phyloP scores from a whole-genome alignment of 31 red algal species.

The Endocladia muricata region DNA sequence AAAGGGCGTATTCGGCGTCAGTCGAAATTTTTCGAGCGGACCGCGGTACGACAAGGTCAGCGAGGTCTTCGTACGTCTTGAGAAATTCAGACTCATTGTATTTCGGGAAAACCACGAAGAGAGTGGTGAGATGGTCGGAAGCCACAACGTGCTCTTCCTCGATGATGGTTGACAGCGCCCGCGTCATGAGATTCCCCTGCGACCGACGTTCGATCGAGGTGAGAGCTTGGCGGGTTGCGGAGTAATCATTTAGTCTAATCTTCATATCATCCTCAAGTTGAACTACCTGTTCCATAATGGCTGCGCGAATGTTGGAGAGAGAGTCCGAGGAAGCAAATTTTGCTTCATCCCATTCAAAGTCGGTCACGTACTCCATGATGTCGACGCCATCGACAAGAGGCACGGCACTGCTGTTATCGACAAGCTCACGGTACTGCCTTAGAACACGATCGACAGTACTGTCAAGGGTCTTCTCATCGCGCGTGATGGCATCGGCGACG shows the following conservation, averaged over 20 bases:
- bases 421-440: conserved; percentile 77
- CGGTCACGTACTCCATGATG: conserved; percentile 64
- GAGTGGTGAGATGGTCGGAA: conserved; percentile 79
- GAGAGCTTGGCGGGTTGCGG: conserved; percentile 62
- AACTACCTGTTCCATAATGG: conserved; percentile 70
- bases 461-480: conserved; percentile 81
- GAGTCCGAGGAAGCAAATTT: conserved; percentile 75
- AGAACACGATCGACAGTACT: conserved; percentile 65
- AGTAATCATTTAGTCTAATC: conserved; percentile 62
- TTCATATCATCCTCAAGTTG: conserved; percentile 86
- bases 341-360: conserved; percentile 83
- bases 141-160: conserved; percentile 57
- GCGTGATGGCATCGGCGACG: conserved; percentile 65
- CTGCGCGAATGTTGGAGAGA: conserved; percentile 51
- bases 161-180: conserved; percentile 66
- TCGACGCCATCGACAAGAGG: conserved; percentile 65
- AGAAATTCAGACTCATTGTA: conserved; percentile 63
- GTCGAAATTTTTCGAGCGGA: conserved; percentile 43
- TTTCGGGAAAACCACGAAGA: conserved; percentile 79
- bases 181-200: conserved; percentile 82
- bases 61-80: conserved; percentile 45
- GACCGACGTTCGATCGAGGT: conserved; percentile 56
- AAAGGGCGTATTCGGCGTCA: conserved; percentile 73
- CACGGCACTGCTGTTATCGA: background rate
- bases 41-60: conserved; percentile 73